A percentile compares a stretch with the other conserved stretches of the same genome.
phyloP scores from a whole-genome alignment of 106 monocot species.

The Amphibolis antarctica region DNA sequence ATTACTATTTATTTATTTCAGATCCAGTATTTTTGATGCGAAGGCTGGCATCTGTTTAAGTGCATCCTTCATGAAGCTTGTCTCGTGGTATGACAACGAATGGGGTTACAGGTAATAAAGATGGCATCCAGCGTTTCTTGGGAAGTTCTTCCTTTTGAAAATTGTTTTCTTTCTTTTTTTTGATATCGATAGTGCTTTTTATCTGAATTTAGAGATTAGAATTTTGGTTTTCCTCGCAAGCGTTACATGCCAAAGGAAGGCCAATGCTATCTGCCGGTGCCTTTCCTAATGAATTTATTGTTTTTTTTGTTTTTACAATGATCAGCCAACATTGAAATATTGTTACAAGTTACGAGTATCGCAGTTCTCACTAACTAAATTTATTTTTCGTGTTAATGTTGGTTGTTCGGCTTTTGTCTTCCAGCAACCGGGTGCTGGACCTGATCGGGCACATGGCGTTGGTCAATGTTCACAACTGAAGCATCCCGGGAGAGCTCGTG shows the following conservation, averaged over 20 bases:
- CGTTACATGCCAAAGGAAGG: no score
- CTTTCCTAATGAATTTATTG: no score
- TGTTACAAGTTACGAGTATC: no score
- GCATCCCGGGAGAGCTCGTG: not conserved
- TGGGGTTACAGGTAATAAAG: slow-evolving; percentile 87
- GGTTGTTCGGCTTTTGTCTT: no score
- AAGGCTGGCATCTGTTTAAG: slow-evolving; percentile 95
- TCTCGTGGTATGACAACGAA: slow-evolving; percentile 99
- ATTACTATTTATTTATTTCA: slow-evolving; percentile 14
- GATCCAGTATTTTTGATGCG: slow-evolving; percentile 97
- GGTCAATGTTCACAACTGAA: slow-evolving; percentile 35
- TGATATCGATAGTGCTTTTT: no score
- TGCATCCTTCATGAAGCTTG: slow-evolving; percentile 83
- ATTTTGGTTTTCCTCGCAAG: no score
- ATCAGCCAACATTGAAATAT: no score
- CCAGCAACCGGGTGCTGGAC: slow-evolving; percentile 89
- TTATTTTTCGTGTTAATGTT: no score
- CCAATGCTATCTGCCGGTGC: no score
- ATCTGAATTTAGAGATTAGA: no score
- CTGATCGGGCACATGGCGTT: slow-evolving; percentile 86
- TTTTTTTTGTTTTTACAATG: no score
- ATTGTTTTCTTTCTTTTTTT: not conserved
- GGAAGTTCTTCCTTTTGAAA: not conserved
- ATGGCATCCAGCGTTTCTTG: not conserved
- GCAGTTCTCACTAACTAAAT: no score